Evolutionary conservation across 345 rosid genomes (phyloP).

Genomic region (Syzygium aromaticum): DNA sequence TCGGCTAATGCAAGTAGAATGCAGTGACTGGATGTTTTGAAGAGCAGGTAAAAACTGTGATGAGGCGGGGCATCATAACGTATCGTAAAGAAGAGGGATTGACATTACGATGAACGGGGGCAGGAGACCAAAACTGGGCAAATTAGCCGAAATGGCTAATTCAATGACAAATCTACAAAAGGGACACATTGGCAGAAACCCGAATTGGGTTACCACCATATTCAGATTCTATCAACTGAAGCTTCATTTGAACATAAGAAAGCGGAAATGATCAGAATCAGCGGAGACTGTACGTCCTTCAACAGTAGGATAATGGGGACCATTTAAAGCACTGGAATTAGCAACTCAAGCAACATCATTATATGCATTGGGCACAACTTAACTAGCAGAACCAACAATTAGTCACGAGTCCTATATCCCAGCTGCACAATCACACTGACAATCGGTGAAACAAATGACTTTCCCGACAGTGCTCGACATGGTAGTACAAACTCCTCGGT

Average conservation of each 20-base stretch:
- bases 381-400: background rate
- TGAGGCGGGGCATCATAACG: background rate
- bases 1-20: background rate
- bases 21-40: background rate
- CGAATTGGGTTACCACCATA: background rate
- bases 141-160: background rate
- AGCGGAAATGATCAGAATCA: background rate
- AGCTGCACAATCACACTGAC: background rate
- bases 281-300: background rate
- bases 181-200: no score
- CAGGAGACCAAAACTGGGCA: background rate
- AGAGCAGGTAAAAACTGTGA: background rate
- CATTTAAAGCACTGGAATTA: background rate
- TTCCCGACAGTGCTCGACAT: slow-evolving; percentile 21
- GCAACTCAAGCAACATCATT: background rate
- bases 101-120: background rate
- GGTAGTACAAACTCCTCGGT: background rate
- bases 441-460: slow-evolving; percentile 21
- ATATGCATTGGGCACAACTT: background rate
- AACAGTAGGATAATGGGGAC: background rate
- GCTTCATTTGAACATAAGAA: background rate
- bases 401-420: background rate
- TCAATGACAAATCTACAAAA: background rate
- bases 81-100: background rate
- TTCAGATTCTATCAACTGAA: background rate